These are phyloP conservation scores for Penicillium sp. DNA, from an alignment of 2,329 filamentous ascomycete species.

Conservation along the genomic window DNA sequence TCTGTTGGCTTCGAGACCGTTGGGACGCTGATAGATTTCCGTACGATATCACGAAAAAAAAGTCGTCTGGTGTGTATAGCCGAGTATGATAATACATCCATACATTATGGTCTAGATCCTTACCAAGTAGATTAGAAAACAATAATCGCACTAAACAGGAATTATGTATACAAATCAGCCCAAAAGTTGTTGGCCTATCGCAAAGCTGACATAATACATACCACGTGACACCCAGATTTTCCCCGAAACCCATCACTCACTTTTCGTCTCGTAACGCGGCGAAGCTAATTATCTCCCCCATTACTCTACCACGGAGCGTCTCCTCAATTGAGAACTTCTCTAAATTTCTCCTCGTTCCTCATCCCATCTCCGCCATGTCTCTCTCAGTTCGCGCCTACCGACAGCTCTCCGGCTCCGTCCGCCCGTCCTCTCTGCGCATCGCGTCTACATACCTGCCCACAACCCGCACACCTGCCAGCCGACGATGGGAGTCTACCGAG, in stretches of 20 bases:
- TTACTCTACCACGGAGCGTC: constrained; percentile 10
- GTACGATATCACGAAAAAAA: constrained; percentile 34
- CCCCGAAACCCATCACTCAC: constrained; percentile 27
- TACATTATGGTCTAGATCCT: constrained; percentile 12
- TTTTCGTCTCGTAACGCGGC: constrained; percentile 28
- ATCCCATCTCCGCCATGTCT: constrained; percentile 34
- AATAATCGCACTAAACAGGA: background rate
- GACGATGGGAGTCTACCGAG: constrained; percentile 88
- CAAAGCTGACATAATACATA: constrained; percentile 1
- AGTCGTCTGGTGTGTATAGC: constrained; percentile 24
- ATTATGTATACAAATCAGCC: background rate
- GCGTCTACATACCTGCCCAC: constrained; percentile 36
- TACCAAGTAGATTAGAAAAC: background rate
- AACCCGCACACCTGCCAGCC: constrained; percentile 50
- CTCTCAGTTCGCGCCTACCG: constrained; percentile 45
- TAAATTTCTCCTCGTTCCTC: constrained; percentile 3
- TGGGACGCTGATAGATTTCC: constrained; percentile 28
- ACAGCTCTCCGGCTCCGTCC: constrained; percentile 41
- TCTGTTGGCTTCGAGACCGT: constrained; percentile 17
- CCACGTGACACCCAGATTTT: constrained; percentile 39
- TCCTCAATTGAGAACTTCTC: constrained; percentile 10
- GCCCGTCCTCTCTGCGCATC: constrained; percentile 42
- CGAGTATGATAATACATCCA: constrained; percentile 24
- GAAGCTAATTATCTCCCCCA: constrained; percentile 14
- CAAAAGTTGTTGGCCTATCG: background rate